A percentile compares a stretch with the other conserved stretches of the same genome.
Conservation (phyloP, 352 stramenopile genomes). For the Pythium dissotocum region DNA sequence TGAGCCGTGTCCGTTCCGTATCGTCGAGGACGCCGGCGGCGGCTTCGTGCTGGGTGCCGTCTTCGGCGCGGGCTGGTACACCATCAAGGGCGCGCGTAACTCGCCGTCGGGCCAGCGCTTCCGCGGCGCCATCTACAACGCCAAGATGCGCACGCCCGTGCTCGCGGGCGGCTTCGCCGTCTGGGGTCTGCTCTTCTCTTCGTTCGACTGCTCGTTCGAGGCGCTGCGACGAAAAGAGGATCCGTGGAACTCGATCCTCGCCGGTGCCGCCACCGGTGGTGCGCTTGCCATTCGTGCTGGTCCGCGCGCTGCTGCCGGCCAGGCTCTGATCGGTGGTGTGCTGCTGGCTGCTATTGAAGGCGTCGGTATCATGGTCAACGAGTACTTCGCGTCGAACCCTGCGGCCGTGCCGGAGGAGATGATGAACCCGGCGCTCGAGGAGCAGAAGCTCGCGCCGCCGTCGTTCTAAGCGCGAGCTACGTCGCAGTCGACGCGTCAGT, state of each 20-base stretch:
- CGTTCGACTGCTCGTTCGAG: constrained; percentile 97
- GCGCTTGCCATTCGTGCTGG: constrained; percentile 94
- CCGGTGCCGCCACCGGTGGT: constrained; percentile 95
- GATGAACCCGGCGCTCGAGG: constrained; percentile 63
- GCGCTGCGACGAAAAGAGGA: constrained; percentile 98
- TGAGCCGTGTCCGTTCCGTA: constrained; percentile 98
- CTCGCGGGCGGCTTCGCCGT: constrained; percentile 93
- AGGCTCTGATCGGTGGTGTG: constrained; percentile 94
- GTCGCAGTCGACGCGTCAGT: constrained; percentile 1
- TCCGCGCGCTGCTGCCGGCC: constrained; percentile 91
- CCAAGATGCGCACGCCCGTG: constrained; percentile 94
- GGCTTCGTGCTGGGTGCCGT: constrained; percentile 96
- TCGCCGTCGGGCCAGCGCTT: constrained; percentile 91
- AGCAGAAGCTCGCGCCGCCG: constrained; percentile 85
- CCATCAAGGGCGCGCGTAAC: constrained; percentile 94
- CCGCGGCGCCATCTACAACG: constrained; percentile 90
- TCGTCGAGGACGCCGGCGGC: constrained; percentile 98
- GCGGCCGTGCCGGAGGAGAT: constrained; percentile 48
- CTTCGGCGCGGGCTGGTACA: constrained; percentile 96
- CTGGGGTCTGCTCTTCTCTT: constrained; percentile 98
- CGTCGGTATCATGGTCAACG: constrained; percentile 95
- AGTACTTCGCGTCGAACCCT: constrained; percentile 75
- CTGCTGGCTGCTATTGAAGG: constrained; percentile 97
- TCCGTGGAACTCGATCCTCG: constrained; percentile 99
- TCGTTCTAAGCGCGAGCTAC: constrained; percentile 57